Evolutionary conservation across 768 basidiomycete genomes (phyloP).

Genomic region (Leccinum longicurvipes): DNA sequence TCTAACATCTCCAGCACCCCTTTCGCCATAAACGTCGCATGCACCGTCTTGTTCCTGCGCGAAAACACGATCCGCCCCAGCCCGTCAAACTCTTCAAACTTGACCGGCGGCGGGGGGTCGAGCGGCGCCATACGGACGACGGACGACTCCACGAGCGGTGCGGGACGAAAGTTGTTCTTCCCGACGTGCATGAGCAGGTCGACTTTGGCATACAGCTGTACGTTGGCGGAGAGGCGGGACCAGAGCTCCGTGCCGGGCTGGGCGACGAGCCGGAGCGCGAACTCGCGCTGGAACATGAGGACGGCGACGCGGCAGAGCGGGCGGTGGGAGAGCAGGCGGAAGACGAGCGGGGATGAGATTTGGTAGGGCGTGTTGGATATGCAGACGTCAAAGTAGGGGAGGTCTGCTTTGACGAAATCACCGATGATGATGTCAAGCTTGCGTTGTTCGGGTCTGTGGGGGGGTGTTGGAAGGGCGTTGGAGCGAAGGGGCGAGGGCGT

Average conservation of each 20-base stretch:
- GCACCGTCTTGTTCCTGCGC: slow-evolving; percentile 84
- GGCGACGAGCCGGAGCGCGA: slow-evolving; percentile 89
- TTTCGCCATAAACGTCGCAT: slow-evolving; percentile 89
- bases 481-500: neutral
- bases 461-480: neutral
- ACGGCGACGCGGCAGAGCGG: slow-evolving; percentile 92
- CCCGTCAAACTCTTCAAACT: slow-evolving; percentile 98
- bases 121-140: slow-evolving; percentile 89
- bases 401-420: slow-evolving; percentile 96
- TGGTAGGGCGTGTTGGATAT: slow-evolving; percentile 99
- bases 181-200: slow-evolving; percentile 95
- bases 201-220: slow-evolving; percentile 95
- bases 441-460: slow-evolving; percentile 82
- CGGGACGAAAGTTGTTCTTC: slow-evolving; percentile 95
- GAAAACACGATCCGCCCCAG: slow-evolving; percentile 88
- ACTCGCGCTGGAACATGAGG: slow-evolving; percentile 99
- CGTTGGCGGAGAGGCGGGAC: slow-evolving; percentile 94
- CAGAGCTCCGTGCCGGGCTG: slow-evolving; percentile 80
- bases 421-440: slow-evolving; percentile 95
- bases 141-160: slow-evolving; percentile 90
- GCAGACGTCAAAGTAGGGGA: slow-evolving; percentile 98
- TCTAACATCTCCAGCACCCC: slow-evolving; percentile 95
- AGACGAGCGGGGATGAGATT: slow-evolving; percentile 96
- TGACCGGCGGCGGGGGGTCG: slow-evolving; percentile 93
- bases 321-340: slow-evolving; percentile 94